Evolutionary conservation across 805 yeast genomes (phyloP), one percentile per base, ranked within the genome.

Genomic region (Kazachstania taianensis): DNA sequence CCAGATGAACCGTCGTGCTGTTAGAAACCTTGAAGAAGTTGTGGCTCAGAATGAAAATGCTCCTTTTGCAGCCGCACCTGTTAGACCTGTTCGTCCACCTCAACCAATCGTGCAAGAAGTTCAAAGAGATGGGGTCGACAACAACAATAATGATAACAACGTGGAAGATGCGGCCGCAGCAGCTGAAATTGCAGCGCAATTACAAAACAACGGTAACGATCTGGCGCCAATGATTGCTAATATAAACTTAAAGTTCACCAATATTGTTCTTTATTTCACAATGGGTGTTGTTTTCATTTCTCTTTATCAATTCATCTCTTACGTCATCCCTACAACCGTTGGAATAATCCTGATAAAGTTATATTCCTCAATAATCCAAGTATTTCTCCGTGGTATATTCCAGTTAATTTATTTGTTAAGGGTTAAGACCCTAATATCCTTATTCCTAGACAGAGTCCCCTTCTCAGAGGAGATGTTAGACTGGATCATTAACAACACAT

Each of bases 291-390:
- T 48, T 1, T 36, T 56, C 17, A 40, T 58, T 2, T 50, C 64
- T 1, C 46, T 58, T 2, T 68, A 67, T 39, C 47, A 72, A 26
- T 55, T 66, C 20, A 30, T 62, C 10, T 57, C 70, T 1, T 74
- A 72, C 44, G 55, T 68, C 13, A 41, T 71, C 3, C 79, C 81
- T 8, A 66, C 71, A 5, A 45, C 65, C 29, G 30, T 69, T 3
- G 80, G 79, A 7, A 48, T 44, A 39, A 28, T 43, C 15, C 38
- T 61, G 23, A 20, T 53, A 15, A 41, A 38, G 20, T 28, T 37
- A 6, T 46, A 40, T 22, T 48, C 51, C 33, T 34, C 46, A 10
- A 39, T 42, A 37, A 34, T 24, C 7, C 35, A 38, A 15, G 28
- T 43, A 3, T 25, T 42, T 14, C 19, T 32, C 7, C 41, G 41